phyloP scores from a whole-genome alignment of 2,329 filamentous ascomycete species.

The Penicillium italicum region DNA sequence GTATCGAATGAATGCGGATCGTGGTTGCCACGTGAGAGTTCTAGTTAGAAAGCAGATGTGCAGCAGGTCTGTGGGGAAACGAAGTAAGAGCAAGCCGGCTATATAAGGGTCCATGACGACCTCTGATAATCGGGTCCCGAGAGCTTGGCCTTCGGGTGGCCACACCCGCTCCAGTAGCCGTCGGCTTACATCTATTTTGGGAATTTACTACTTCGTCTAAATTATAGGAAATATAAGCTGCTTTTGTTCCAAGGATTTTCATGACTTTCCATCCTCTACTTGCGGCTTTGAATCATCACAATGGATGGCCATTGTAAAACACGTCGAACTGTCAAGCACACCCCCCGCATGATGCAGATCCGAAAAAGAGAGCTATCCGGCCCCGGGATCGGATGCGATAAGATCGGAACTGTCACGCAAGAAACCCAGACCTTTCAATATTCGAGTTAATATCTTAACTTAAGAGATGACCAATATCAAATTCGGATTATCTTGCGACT shows the following conservation, averaged over 20 bases:
- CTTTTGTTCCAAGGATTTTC: too few species aligned
- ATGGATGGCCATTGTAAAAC: too few species aligned
- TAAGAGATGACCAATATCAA: background rate
- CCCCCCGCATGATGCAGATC: background rate
- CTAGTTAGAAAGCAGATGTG: background rate
- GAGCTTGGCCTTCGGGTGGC: conserved; percentile 14
- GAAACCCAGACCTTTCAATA: background rate
- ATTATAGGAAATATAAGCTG: background rate
- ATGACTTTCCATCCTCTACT: too few species aligned
- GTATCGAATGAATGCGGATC: background rate
- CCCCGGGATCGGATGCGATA: conserved; percentile 1
- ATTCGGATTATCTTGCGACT: background rate
- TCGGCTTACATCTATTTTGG: background rate
- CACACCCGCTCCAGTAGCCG: background rate
- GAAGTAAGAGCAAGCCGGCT: background rate
- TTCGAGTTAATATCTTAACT: background rate
- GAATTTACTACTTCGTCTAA: background rate
- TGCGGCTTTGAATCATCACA: background rate
- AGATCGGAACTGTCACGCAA: conserved; percentile 4
- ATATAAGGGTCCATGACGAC: conserved; percentile 3
- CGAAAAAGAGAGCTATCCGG: conserved; percentile 1
- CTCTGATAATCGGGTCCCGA: conserved; percentile 13
- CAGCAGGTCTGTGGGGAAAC: background rate
- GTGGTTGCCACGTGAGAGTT: background rate
- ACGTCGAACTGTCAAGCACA: background rate